Base-by-base conservation (phyloP, 2,329 filamentous ascomycete species). In the Hymenoscyphus salicellus region DNA sequence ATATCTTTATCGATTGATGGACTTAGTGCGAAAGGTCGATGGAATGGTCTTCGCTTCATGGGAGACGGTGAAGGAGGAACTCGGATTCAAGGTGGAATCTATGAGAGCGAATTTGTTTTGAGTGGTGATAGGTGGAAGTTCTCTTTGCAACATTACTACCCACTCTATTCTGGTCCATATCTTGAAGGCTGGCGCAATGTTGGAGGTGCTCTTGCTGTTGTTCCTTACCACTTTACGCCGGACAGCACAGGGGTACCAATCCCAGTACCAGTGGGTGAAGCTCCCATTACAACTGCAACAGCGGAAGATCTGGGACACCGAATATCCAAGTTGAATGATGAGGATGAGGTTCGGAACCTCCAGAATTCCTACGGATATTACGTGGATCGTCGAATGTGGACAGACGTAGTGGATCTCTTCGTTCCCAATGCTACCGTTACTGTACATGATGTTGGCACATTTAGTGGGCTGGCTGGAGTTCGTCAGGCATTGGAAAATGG, bases 381-480 rank as follows among this genome's bases (percentile, higher is more conserved):
- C 36, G 58, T 61, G 30, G 58, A 64, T 57, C 62, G 62, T n/a
- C 43, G 57, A 36, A 64, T 61, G 49, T 64, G 62, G 62, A 56
- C 30, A 36, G 58, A 64, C 23, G 32, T 60, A 16, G 62, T 64
- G 8, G 62, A 64, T 49, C 58, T 64, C 28, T 64, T 64, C 33
- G 33, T 56, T 33, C 26, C 62, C 14, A 57, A 64, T 56, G 30
- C 32, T 5, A 52, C 46, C 5, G 58, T 60, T 17, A 64, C 23
- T 14, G 60, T 64, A 2, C 30, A 56, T n/a, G 62, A 33, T 28
- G 14, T 56, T n/a, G 43, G 52, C 14, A 57, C 8, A 17, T 64
- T 56, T 41, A 32, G 3, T 10, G 62, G 62, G 20, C 10, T 36
- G 23, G 28, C 46, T 36, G 58, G 36, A 20, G 49, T 64, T 32